Percentiles rank a stretch among this genome's conserved stretches.
phyloP scores from a whole-genome alignment of 768 basidiomycete species.

The Amanita pallidorosea region DNA sequence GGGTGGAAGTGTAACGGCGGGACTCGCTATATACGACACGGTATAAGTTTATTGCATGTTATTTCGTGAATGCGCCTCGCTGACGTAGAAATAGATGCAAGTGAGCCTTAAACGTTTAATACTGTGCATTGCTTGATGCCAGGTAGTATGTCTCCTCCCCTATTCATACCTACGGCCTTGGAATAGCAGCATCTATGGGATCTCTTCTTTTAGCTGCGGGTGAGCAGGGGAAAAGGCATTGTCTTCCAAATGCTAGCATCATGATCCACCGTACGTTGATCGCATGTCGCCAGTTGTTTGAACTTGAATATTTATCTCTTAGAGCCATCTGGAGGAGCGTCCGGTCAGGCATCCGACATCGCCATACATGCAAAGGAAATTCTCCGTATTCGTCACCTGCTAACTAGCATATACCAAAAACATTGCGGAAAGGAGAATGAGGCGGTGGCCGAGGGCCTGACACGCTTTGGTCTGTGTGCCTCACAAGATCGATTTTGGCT shows the following conservation, averaged over 20 bases:
- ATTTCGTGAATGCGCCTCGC: constrained; percentile 55
- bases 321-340: constrained; percentile 96
- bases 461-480: constrained; percentile 63
- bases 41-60: constrained; percentile 32
- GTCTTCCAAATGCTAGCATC: constrained; percentile 87
- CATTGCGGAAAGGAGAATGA: constrained; percentile 72
- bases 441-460: constrained; percentile 46
- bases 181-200: constrained; percentile 95
- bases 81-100: constrained; percentile 5
- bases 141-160: constrained; percentile 82
- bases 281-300: neutral
- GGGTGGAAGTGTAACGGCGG: constrained; percentile 92
- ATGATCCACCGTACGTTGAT: constrained; percentile 88
- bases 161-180: constrained; percentile 94
- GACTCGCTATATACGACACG: constrained; percentile 95
- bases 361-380: constrained; percentile 98
- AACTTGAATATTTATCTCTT: constrained; percentile 9
- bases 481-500: constrained; percentile 8
- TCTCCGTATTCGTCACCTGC: constrained; percentile 69
- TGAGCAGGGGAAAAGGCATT: constrained; percentile 84
- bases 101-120: constrained; percentile 9
- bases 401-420: constrained; percentile 83
- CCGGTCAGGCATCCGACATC: constrained; percentile 93
- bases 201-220: constrained; percentile 88
- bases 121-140: constrained; percentile 11